A percentile compares a stretch with the other conserved stretches of the same genome.
Conservation (phyloP, 345 rosid species). For the Pistacia vera region DNA sequence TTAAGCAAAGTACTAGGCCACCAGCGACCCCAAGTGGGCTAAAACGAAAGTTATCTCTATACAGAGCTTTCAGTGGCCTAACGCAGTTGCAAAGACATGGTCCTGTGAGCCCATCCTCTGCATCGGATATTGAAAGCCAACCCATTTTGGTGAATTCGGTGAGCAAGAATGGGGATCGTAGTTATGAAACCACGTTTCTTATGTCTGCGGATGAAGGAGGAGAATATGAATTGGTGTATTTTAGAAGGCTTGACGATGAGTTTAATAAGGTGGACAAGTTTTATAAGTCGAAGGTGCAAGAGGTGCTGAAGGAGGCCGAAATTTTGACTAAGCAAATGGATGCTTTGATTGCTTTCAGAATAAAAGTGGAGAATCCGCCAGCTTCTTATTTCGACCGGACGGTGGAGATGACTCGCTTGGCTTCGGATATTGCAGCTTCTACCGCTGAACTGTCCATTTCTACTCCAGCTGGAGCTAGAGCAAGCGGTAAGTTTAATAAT, state of each 20-base stretch:
- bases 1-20: constrained; percentile 39
- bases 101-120: constrained; percentile 20
- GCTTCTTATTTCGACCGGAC: constrained; percentile 39
- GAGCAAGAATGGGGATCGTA: constrained; percentile 26
- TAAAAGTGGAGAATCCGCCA: constrained; percentile 69
- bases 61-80: constrained; percentile 72
- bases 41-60: constrained; percentile 40
- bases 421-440: constrained; percentile 56
- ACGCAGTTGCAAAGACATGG: constrained; percentile 18
- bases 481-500: constrained; percentile 36
- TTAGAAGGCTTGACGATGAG: constrained; percentile 66
- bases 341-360: constrained; percentile 70
- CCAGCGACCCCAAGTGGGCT: constrained; percentile 24
- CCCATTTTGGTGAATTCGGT: constrained; percentile 44
- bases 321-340: constrained; percentile 64
- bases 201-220: constrained; percentile 67
- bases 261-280: constrained; percentile 66
- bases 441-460: constrained; percentile 53
- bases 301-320: constrained; percentile 62
- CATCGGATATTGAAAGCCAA: constrained; percentile 43
- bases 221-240: constrained; percentile 58
- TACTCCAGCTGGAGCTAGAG: constrained; percentile 52
- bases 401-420: constrained; percentile 62
- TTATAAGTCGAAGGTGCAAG: constrained; percentile 47
- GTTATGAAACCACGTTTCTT: constrained; percentile 55